Conservation (phyloP, 176 grass and related monocot genomes). For the Paspalum notatum region DNA sequence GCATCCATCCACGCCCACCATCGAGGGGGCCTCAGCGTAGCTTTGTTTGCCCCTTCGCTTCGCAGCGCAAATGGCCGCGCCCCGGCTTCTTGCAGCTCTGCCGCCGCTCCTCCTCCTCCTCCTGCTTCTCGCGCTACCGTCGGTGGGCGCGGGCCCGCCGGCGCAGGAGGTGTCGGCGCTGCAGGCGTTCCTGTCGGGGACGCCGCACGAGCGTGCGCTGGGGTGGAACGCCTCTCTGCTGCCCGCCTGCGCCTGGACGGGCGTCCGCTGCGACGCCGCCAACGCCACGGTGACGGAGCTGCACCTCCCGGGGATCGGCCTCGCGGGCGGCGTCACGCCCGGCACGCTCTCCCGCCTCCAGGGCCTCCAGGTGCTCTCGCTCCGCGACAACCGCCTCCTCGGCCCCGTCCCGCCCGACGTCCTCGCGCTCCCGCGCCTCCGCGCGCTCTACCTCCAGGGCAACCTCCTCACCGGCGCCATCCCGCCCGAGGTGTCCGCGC, state of each 20-base stretch:
- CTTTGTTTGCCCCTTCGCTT: too few relatives aligned
- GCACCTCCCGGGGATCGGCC: constrained; percentile 70
- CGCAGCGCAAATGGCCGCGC: neutral
- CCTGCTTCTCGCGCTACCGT: neutral
- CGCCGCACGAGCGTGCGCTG: constrained; percentile 59
- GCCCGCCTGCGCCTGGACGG: constrained; percentile 65
- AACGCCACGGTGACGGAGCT: constrained; percentile 54
- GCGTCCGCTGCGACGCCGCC: constrained; percentile 58
- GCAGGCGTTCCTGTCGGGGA: constrained; percentile 52
- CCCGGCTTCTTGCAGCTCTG: neutral
- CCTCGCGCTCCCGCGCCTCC: constrained; percentile 44
- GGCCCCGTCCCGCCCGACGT: constrained; percentile 67
- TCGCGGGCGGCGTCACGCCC: constrained; percentile 48
- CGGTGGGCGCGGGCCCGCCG: constrained; percentile 38
- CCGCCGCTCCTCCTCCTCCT: neutral
- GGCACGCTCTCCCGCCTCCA: constrained; percentile 45
- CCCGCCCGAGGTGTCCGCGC: constrained; percentile 16
- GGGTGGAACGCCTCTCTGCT: constrained; percentile 52
- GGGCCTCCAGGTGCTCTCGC: constrained; percentile 58
- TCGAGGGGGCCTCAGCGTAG: too few relatives aligned
- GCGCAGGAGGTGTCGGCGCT: constrained; percentile 53
- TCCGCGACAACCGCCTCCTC: constrained; percentile 73
- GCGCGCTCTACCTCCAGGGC: constrained; percentile 59
- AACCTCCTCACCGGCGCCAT: constrained; percentile 61
- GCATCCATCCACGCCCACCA: too few relatives aligned